phyloP scores from a whole-genome alignment of 257 asterid species.

The Agastache rugosa region DNA sequence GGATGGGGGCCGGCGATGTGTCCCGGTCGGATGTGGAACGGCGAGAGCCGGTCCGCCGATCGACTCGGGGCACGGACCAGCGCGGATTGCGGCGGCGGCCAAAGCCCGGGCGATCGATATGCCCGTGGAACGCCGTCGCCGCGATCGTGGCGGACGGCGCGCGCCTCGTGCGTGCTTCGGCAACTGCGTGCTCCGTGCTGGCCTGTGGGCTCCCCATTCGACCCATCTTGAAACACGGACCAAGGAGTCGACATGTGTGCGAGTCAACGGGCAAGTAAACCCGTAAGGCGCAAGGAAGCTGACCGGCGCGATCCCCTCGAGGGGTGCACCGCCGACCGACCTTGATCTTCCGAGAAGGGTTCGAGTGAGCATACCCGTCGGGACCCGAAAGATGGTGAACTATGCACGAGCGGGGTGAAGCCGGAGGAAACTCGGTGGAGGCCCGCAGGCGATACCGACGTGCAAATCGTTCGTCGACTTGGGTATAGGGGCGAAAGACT shows the following conservation, averaged over 20 bases:
- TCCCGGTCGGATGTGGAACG: slow-evolving; percentile 62
- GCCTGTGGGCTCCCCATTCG: no score
- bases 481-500: slow-evolving; percentile 6
- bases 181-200: no score
- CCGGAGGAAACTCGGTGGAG: slow-evolving; percentile 85
- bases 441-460: slow-evolving; percentile 78
- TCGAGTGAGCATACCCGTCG: no score
- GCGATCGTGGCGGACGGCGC: slow-evolving; percentile 1
- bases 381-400: background rate
- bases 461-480: slow-evolving; percentile 42
- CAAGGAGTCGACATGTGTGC: no score
- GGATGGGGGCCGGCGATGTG: slow-evolving; percentile 67
- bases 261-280: no score
- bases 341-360: no score
- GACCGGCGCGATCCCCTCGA: no score
- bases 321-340: no score
- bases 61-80: slow-evolving; percentile 41
- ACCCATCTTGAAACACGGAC: no score
- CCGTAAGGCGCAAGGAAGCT: no score
- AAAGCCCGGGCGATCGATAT: slow-evolving; percentile 5
- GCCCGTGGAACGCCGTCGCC: slow-evolving; percentile 6
- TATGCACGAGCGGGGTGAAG: slow-evolving; percentile 65
- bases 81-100: slow-evolving; percentile 23
- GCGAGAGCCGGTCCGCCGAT: slow-evolving; percentile 52
- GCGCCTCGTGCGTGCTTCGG: slow-evolving; percentile 14